A percentile compares a stretch with the other conserved stretches of the same genome.
These are phyloP conservation scores for Volutella citrinella DNA, from an alignment of 2,329 filamentous ascomycete genomes.

Conservation along the genomic window DNA sequence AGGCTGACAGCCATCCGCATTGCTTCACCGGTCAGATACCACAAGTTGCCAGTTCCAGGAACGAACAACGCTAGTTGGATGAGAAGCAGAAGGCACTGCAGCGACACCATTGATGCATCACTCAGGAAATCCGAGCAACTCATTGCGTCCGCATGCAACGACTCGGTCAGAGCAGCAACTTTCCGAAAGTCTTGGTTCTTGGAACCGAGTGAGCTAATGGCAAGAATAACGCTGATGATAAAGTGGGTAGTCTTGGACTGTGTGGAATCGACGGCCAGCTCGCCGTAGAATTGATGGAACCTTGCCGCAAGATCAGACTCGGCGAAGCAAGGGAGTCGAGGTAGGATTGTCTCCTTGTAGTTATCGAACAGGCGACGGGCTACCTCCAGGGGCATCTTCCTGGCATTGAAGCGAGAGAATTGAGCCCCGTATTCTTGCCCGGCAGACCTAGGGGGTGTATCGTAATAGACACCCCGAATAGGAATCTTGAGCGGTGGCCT, in stretches of 20 bases:
- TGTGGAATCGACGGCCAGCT: neutral
- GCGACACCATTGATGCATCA: conserved; percentile 4
- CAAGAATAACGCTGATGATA: conserved; percentile 13
- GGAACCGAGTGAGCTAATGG: conserved; percentile 17
- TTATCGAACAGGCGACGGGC: conserved; percentile 17
- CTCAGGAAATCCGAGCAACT: conserved; percentile 8
- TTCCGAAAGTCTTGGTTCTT: conserved; percentile 16
- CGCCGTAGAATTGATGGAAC: conserved; percentile 14
- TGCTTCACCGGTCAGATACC: conserved; percentile 19
- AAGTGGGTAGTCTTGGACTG: conserved; percentile 3
- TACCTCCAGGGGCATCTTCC: conserved; percentile 14
- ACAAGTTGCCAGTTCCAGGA: conserved; percentile 16
- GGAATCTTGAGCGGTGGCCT: conserved; percentile 20
- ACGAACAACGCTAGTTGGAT: conserved; percentile 16
- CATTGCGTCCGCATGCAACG: conserved; percentile 16
- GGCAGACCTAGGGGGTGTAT: conserved; percentile 7
- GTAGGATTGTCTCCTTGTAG: conserved; percentile 16
- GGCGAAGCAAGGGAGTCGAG: conserved; percentile 16
- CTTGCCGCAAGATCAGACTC: conserved; percentile 8
- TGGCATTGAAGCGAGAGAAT: conserved; percentile 6
- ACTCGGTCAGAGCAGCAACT: conserved; percentile 18
- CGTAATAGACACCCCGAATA: conserved; percentile 14
- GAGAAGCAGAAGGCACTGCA: conserved; percentile 18
- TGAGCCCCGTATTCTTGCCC: conserved; percentile 6
- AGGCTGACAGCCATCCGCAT: conserved; percentile 21